These are phyloP conservation scores for Quercus glauca DNA, from an alignment of 306 rosid species.

Conservation along the genomic window DNA sequence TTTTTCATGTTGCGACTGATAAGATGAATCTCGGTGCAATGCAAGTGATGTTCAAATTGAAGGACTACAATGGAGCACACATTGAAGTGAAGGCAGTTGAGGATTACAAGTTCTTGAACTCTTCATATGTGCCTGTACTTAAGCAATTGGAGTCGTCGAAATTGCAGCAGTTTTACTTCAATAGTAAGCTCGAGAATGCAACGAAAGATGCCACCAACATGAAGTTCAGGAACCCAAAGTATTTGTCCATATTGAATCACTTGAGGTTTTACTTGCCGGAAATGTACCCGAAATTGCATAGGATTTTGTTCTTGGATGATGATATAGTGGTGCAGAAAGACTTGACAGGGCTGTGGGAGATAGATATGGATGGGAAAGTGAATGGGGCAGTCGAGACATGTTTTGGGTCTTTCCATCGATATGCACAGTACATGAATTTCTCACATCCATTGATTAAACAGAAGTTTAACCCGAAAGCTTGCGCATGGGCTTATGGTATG, in stretches of 20 bases:
- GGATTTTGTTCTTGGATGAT: slow-evolving; percentile 70
- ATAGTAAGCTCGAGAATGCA: slow-evolving; percentile 86
- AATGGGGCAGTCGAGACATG: slow-evolving; percentile 90
- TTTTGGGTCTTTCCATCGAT: slow-evolving; percentile 80
- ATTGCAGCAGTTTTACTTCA: slow-evolving; percentile 67
- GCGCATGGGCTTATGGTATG: slow-evolving; percentile 96
- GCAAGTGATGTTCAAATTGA: slow-evolving; percentile 83
- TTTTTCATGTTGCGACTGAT: slow-evolving; percentile 84
- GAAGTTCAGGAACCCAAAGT: slow-evolving; percentile 90
- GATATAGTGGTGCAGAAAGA: slow-evolving; percentile 86
- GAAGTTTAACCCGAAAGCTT: slow-evolving; percentile 73
- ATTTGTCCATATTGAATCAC: slow-evolving; percentile 76
- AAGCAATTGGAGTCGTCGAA: slow-evolving; percentile 72
- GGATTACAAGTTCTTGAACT: slow-evolving; percentile 77
- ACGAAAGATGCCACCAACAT: slow-evolving; percentile 79
- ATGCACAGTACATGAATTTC: slow-evolving; percentile 88
- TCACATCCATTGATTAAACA: slow-evolving; percentile 80
- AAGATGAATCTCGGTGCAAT: slow-evolving; percentile 92
- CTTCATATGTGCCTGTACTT: slow-evolving; percentile 79
- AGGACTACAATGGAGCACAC: slow-evolving; percentile 68
- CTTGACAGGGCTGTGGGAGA: slow-evolving; percentile 76
- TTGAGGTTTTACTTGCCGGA: slow-evolving; percentile 82
- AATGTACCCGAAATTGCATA: slow-evolving; percentile 79
- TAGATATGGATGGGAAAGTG: slow-evolving; percentile 91
- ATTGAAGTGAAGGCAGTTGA: slow-evolving; percentile 84